phyloP scores from a whole-genome alignment of 2,329 filamentous ascomycete species.

The Aspergillus sergii region DNA sequence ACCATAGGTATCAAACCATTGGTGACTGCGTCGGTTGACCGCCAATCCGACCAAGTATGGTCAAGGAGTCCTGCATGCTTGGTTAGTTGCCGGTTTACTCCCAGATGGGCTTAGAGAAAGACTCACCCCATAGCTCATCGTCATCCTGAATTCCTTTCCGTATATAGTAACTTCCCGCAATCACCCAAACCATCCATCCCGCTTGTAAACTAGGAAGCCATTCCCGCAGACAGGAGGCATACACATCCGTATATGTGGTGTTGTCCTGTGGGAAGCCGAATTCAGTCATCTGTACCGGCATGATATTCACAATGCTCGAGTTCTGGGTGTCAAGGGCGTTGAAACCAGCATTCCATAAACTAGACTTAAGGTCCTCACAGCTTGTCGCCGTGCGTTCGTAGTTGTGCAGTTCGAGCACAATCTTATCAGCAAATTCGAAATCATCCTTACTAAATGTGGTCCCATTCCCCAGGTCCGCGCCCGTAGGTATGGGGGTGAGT shows the following conservation, averaged over 20 bases:
- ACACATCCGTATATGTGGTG: slow-evolving; percentile 51
- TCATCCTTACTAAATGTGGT: slow-evolving; percentile 40
- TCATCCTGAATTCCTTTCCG: slow-evolving; percentile 56
- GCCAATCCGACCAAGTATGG: slow-evolving; percentile 58
- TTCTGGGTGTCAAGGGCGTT: slow-evolving; percentile 41
- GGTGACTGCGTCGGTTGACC: slow-evolving; percentile 28
- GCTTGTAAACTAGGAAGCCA: slow-evolving; percentile 54
- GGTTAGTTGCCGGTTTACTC: neutral
- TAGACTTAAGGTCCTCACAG: slow-evolving; percentile 39
- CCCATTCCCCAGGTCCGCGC: slow-evolving; percentile 36
- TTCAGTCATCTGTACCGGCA: slow-evolving; percentile 47
- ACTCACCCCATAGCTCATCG: slow-evolving; percentile 57
- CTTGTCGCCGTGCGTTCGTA: slow-evolving; percentile 45
- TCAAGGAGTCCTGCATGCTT: slow-evolving; percentile 49
- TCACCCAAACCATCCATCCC: slow-evolving; percentile 62
- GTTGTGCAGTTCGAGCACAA: slow-evolving; percentile 54
- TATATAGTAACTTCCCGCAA: slow-evolving; percentile 63
- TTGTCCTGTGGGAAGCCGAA: slow-evolving; percentile 55
- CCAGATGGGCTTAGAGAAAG: neutral
- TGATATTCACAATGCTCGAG: slow-evolving; percentile 35
- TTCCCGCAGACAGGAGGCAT: slow-evolving; percentile 55
- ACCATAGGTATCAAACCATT: slow-evolving; percentile 10
- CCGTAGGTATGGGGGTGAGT: slow-evolving; percentile 39
- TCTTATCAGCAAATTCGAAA: slow-evolving; percentile 47
- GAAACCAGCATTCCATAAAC: slow-evolving; percentile 45